phyloP scores from a whole-genome alignment of 1,139 yeast species.

The Meyerozyma guilliermondii region DNA sequence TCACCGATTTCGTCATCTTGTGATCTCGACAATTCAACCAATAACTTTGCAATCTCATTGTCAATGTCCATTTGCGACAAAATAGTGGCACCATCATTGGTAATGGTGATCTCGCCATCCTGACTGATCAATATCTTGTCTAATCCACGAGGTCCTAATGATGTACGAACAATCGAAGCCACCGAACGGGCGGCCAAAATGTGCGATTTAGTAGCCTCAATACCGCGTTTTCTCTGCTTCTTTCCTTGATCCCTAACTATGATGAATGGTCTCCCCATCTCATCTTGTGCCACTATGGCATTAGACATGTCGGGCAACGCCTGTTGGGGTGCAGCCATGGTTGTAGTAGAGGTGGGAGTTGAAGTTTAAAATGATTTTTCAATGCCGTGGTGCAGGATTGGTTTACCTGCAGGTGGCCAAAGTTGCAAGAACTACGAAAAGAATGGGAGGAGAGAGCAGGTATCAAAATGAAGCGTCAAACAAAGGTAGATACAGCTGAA shows the following conservation, averaged over 20 bases:
- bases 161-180: conserved; percentile 85
- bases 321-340: conserved; percentile 26
- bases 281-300: conserved; percentile 98
- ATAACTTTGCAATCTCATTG: conserved; percentile 89
- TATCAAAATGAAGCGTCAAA: no score
- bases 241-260: conserved; percentile 96
- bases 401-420: no score
- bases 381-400: background rate
- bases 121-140: conserved; percentile 90
- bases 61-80: conserved; percentile 94
- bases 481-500: no score
- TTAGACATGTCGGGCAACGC: conserved; percentile 89
- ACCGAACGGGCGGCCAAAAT: conserved; percentile 95
- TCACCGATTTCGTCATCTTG: conserved; percentile 99
- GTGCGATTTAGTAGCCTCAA: conserved; percentile 93
- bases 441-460: no score
- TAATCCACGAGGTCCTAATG: conserved; percentile 96
- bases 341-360: background rate
- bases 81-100: conserved; percentile 98
- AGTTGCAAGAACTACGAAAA: no score
- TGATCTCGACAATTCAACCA: conserved; percentile 90
- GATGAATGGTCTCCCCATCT: conserved; percentile 97
- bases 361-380: background rate
- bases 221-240: conserved; percentile 87
- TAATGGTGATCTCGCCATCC: conserved; percentile 96